Conservation (phyloP, 2,329 filamentous ascomycete species). For the Aureobasidium zeae region DNA sequence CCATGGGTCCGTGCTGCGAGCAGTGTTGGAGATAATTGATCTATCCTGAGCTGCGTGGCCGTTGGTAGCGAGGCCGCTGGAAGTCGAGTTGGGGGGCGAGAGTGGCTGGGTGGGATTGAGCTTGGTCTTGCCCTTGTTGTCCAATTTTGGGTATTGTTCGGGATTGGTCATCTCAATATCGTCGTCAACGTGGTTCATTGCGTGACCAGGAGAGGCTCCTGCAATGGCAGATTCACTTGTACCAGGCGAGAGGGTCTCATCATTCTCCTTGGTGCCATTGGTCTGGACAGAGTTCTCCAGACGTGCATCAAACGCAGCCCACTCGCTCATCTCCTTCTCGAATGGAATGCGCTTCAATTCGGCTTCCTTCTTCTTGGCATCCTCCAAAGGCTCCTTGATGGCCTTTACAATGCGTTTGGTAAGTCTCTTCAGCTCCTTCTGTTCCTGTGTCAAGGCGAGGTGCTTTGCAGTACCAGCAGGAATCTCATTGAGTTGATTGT, state of each 20-base stretch:
- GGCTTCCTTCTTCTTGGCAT: constrained; percentile 69
- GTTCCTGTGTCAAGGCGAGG: constrained; percentile 46
- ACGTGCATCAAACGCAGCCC: constrained; percentile 58
- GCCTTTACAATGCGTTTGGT: constrained; percentile 82
- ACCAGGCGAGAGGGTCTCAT: constrained; percentile 13
- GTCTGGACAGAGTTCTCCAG: constrained; percentile 43
- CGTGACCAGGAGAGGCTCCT: constrained; percentile 25
- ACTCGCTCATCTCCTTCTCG: constrained; percentile 52
- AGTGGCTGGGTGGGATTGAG: constrained; percentile 25
- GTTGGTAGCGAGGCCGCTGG: constrained; percentile 35
- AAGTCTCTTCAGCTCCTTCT: constrained; percentile 73
- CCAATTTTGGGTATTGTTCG: too few relatives aligned
- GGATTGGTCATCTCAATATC: constrained; percentile 26
- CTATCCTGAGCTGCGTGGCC: constrained; percentile 34
- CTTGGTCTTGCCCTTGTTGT: background rate
- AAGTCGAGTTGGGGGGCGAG: constrained; percentile 29
- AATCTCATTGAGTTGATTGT: constrained; percentile 33
- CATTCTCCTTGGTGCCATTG: constrained; percentile 10
- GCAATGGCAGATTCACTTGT: constrained; percentile 33
- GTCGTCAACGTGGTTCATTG: background rate
- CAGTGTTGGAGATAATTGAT: background rate
- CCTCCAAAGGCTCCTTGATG: constrained; percentile 67
- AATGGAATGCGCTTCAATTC: constrained; percentile 63
- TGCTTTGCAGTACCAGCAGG: constrained; percentile 31
- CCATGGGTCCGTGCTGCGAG: constrained; percentile 19